These are phyloP conservation scores for Penicillium sp. DNA, from an alignment of 2,329 filamentous ascomycete genomes.

Conservation along the genomic window DNA sequence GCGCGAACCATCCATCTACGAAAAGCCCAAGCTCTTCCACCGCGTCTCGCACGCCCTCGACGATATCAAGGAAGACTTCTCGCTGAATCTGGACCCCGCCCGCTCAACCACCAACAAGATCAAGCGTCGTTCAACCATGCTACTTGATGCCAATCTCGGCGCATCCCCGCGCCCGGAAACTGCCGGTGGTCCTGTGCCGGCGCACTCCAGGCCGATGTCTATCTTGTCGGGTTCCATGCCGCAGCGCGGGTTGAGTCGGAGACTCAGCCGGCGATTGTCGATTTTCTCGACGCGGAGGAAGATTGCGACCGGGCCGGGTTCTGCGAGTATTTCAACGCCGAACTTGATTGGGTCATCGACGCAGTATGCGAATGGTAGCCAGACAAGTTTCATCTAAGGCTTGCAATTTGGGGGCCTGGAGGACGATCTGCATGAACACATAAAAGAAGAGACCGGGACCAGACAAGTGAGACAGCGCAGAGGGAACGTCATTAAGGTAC, in stretches of 20 bases:
- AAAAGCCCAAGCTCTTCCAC: slow-evolving; percentile 34
- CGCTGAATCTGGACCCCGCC: slow-evolving; percentile 29
- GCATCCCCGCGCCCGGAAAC: slow-evolving; percentile 17
- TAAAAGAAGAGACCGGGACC: not conserved
- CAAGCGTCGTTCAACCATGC: slow-evolving; percentile 35
- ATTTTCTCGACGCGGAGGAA: slow-evolving; percentile 30
- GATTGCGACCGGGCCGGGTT: slow-evolving; percentile 12
- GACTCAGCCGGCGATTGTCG: slow-evolving; percentile 31
- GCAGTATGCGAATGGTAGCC: slow-evolving; percentile 25
- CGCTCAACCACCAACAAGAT: slow-evolving; percentile 31
- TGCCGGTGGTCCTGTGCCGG: slow-evolving; percentile 16
- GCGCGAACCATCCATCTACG: slow-evolving; percentile 38
- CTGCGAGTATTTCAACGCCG: slow-evolving; percentile 38
- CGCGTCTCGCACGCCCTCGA: slow-evolving; percentile 43
- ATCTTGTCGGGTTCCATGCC: slow-evolving; percentile 31
- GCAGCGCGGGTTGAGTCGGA: slow-evolving; percentile 29
- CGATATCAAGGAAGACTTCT: slow-evolving; percentile 41
- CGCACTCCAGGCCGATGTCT: slow-evolving; percentile 32
- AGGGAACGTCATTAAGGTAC: not conserved
- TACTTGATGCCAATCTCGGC: slow-evolving; percentile 21
- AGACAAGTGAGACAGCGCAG: not conserved
- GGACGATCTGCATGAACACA: not conserved
- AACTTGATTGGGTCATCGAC: slow-evolving; percentile 41
- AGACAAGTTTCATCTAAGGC: slow-evolving; percentile 21
- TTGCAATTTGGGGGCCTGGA: not conserved